These are phyloP conservation scores for Pestalotiopsis sp. DNA, from an alignment of 2,329 filamentous ascomycete species.

Conservation along the genomic window DNA sequence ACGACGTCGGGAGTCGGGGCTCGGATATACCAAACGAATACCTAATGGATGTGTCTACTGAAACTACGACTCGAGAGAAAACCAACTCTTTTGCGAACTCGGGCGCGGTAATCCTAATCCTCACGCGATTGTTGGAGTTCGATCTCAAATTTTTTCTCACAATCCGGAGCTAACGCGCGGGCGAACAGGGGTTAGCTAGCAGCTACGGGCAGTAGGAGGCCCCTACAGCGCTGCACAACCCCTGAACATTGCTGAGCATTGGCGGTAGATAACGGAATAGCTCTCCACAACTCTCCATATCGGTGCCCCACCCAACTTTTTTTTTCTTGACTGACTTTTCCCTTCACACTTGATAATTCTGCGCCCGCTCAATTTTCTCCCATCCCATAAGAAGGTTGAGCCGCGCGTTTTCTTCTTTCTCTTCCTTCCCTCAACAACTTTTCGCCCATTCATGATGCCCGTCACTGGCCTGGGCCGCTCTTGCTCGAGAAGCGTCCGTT, in stretches of 20 bases:
- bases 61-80: background rate
- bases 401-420: background rate
- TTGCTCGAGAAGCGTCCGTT: background rate
- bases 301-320: conserved; percentile 7
- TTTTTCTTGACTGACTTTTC: background rate
- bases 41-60: background rate
- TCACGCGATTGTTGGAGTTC: conserved; percentile 1
- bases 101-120: background rate
- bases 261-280: background rate
- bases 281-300: background rate
- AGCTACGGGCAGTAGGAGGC: background rate
- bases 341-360: background rate
- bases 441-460: background rate
- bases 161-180: background rate
- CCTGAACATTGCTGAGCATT: background rate
- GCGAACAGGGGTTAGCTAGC: background rate
- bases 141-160: background rate
- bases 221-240: background rate
- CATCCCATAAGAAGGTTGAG: conserved; percentile 3
- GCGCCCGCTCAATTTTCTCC: background rate
- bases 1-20: background rate
- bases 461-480: background rate
- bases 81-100: conserved; percentile 3
- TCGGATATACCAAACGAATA: background rate
- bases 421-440: background rate